Conservation (phyloP, 495 filamentous ascomycete species). For the Penicillium lividum region DNA sequence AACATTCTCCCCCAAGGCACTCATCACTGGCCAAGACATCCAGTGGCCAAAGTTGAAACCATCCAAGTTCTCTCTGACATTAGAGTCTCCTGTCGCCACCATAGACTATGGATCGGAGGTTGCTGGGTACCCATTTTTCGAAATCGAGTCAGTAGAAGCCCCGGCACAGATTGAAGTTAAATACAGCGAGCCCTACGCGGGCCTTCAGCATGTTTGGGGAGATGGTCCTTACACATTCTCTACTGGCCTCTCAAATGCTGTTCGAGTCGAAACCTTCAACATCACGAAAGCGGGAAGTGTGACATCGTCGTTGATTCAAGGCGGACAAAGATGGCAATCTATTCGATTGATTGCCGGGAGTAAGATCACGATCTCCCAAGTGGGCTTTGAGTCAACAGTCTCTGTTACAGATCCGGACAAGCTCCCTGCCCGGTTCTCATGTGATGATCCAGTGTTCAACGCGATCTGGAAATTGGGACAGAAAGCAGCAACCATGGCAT, state of each 20-base stretch:
- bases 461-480: slow-evolving; percentile 9
- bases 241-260: slow-evolving; percentile 25
- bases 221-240: slow-evolving; percentile 21
- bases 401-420: not conserved
- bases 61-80: not conserved
- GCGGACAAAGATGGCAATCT: slow-evolving; percentile 26
- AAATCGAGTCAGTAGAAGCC: not conserved
- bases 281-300: slow-evolving; percentile 18
- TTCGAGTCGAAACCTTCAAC: slow-evolving; percentile 29
- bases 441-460: slow-evolving; percentile 3
- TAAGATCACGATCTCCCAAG: slow-evolving; percentile 11
- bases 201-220: slow-evolving; percentile 13
- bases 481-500: slow-evolving; percentile 10
- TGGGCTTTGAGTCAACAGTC: slow-evolving; percentile 15
- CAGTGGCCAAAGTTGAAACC: not conserved
- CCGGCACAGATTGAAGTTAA: slow-evolving; percentile 23
- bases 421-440: not conserved
- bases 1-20: not conserved
- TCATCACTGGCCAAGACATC: not conserved
- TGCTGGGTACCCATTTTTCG: slow-evolving; percentile 7
- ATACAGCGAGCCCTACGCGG: slow-evolving; percentile 19
- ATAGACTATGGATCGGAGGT: slow-evolving; percentile 4
- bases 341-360: slow-evolving; percentile 11
- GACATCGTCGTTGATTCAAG: slow-evolving; percentile 24
- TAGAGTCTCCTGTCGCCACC: not conserved